Conservation (phyloP, 1,284 basidiomycete species). For the Psilocybe mexicana region DNA sequence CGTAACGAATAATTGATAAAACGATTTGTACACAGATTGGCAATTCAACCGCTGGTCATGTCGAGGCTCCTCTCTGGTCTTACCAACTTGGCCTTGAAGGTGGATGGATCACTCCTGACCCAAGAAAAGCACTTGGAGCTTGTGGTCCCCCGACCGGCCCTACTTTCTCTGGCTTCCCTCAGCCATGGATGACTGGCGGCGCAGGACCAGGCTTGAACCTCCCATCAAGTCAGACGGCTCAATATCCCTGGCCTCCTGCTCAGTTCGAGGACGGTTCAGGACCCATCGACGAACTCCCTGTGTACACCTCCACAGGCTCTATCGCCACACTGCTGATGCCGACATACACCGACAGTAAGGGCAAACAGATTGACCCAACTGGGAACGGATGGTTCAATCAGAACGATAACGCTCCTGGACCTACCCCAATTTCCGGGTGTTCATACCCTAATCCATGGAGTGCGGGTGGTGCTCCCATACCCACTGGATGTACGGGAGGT, state of each 20-base stretch:
- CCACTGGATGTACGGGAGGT: conserved; percentile 42
- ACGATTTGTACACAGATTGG: conserved; percentile 50
- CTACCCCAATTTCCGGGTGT: conserved; percentile 64
- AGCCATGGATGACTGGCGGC: conserved; percentile 79
- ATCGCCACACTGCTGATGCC: conserved; percentile 65
- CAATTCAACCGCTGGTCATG: conserved; percentile 57
- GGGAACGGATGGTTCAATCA: conserved; percentile 77
- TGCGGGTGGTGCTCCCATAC: conserved; percentile 46
- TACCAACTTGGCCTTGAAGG: conserved; percentile 78
- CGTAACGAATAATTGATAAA: background rate
- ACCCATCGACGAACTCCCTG: conserved; percentile 49
- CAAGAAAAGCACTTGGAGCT: conserved; percentile 64
- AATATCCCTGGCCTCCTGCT: conserved; percentile 62
- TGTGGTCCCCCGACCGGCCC: conserved; percentile 59
- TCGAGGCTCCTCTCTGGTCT: conserved; percentile 77
- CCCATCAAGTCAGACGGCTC: conserved; percentile 43
- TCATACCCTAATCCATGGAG: conserved; percentile 66
- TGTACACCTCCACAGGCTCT: conserved; percentile 72
- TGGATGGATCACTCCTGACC: conserved; percentile 84
- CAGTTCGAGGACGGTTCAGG: conserved; percentile 37
- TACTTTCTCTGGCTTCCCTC: conserved; percentile 58
- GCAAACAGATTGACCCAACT: conserved; percentile 44
- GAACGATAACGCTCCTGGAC: conserved; percentile 52
- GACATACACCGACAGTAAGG: conserved; percentile 49
- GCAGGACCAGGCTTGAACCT: conserved; percentile 64